Conservation (phyloP, 2,329 filamentous ascomycete genomes). For the Beauveria pseudobassiana region DNA sequence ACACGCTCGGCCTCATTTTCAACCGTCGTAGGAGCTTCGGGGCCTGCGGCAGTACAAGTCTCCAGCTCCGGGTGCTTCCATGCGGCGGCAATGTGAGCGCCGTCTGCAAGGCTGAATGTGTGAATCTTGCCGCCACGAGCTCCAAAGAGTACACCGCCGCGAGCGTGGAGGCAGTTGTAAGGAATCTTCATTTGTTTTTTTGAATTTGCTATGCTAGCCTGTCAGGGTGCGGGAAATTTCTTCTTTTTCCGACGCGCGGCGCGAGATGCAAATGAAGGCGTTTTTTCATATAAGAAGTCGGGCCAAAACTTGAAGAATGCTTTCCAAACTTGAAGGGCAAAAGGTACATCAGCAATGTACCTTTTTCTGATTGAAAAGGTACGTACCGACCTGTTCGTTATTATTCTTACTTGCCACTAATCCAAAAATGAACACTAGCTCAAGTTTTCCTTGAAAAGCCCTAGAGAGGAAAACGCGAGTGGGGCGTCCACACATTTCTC, state of each 20-base stretch:
- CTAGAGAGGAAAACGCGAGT: neutral
- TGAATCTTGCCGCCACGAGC: slow-evolving; percentile 67
- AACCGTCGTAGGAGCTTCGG: neutral
- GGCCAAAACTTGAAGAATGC: neutral
- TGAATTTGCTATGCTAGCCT: neutral
- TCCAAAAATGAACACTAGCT: neutral
- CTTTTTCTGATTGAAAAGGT: slow-evolving; percentile 3
- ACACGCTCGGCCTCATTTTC: slow-evolving; percentile 13
- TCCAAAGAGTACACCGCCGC: slow-evolving; percentile 57
- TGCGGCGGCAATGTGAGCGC: slow-evolving; percentile 48
- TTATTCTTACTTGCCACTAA: neutral
- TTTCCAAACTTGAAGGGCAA: slow-evolving; percentile 6
- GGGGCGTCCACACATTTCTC: slow-evolving; percentile 8
- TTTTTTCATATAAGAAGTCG: slow-evolving; percentile 2
- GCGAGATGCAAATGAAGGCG: neutral
- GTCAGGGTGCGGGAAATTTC: neutral
- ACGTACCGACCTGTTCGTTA: neutral
- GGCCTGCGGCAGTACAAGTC: slow-evolving; percentile 21
- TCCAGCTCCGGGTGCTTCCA: slow-evolving; percentile 49
- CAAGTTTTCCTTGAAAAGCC: neutral
- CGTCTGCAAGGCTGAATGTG: slow-evolving; percentile 53
- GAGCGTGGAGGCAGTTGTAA: slow-evolving; percentile 56
- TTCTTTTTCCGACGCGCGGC: neutral
- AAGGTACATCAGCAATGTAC: slow-evolving; percentile 29
- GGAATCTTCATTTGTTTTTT: slow-evolving; percentile 40